phyloP scores from a whole-genome alignment of 306 rosid species.

The Trichosanthes truncata region DNA sequence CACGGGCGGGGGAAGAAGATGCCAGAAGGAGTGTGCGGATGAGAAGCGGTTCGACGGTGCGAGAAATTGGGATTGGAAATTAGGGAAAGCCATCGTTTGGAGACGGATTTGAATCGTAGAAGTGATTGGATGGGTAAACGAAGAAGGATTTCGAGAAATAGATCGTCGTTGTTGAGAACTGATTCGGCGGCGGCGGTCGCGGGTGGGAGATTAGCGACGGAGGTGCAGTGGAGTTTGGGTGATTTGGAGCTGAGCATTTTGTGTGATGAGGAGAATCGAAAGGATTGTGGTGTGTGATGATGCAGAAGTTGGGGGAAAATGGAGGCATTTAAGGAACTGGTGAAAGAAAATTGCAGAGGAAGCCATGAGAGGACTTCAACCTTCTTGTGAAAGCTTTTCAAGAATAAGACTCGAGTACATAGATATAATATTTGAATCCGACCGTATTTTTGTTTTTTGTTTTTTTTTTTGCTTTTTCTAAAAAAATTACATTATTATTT shows the following conservation, averaged over 20 bases:
- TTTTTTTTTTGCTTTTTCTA: no score
- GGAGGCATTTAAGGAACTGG: neutral
- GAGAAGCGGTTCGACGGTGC: constrained; percentile 8
- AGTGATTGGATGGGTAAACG: constrained; percentile 8
- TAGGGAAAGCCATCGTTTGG: constrained; percentile 24
- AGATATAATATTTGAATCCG: no score
- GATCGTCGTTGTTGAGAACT: constrained; percentile 15
- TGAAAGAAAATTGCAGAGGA: neutral
- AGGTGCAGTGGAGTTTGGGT: neutral
- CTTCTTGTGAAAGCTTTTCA: neutral
- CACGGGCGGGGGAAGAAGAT: constrained; percentile 6
- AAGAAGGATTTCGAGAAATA: constrained; percentile 10
- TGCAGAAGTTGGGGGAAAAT: neutral
- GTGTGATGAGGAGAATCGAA: neutral
- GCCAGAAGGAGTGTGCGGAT: constrained; percentile 11
- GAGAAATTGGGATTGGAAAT: constrained; percentile 13
- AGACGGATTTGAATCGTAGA: constrained; percentile 6
- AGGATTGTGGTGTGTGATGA: neutral
- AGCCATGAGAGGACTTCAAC: neutral
- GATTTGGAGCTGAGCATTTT: neutral
- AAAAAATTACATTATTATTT: no score
- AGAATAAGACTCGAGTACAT: no score
- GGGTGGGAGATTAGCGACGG: neutral
- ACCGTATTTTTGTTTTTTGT: no score
- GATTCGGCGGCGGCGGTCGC: neutral